Evolutionary conservation across 2,329 filamentous ascomycete species (phyloP).

Genomic region (Colletotrichum godetiae): DNA sequence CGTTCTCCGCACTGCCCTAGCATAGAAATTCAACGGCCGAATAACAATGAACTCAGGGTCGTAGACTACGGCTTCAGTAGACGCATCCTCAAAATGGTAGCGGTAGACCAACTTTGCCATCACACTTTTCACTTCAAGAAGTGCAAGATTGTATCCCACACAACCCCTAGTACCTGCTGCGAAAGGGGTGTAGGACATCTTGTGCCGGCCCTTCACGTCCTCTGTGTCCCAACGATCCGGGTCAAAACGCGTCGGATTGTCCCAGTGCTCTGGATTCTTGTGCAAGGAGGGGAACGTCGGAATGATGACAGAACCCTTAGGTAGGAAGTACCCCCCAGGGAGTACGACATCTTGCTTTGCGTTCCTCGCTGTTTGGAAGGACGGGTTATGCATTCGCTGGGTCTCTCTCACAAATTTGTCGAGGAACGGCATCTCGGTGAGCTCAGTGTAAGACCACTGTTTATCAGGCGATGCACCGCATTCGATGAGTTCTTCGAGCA

Average conservation of each 20-base stretch:
- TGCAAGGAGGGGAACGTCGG: slow-evolving; percentile 16
- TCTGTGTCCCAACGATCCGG: slow-evolving; percentile 13
- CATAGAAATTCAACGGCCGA: slow-evolving; percentile 40
- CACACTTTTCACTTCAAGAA: slow-evolving; percentile 20
- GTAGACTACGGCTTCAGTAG: slow-evolving; percentile 34
- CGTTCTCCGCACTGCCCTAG: slow-evolving; percentile 2
- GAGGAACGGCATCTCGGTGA: slow-evolving; percentile 8
- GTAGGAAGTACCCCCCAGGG: slow-evolving; percentile 11
- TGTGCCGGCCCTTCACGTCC: background rate
- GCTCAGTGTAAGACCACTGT: slow-evolving; percentile 9
- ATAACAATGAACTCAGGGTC: slow-evolving; percentile 38
- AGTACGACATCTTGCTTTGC: slow-evolving; percentile 6
- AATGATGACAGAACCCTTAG: slow-evolving; percentile 3
- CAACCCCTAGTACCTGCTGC: slow-evolving; percentile 12
- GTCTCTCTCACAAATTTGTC: slow-evolving; percentile 23
- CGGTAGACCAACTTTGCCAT: slow-evolving; percentile 16
- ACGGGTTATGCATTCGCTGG: slow-evolving; percentile 20
- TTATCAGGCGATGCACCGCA: background rate
- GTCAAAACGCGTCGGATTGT: slow-evolving; percentile 11
- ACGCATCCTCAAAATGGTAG: slow-evolving; percentile 37
- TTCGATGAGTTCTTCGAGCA: slow-evolving; percentile 11
- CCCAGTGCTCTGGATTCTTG: slow-evolving; percentile 12
- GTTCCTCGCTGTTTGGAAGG: slow-evolving; percentile 20
- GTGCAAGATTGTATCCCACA: slow-evolving; percentile 11
- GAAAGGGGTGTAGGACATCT: slow-evolving; percentile 20